Evolutionary conservation across 1,284 basidiomycete genomes (phyloP), one percentile per base, ranked within the genome.

Genomic region (Marasmius oreades): DNA sequence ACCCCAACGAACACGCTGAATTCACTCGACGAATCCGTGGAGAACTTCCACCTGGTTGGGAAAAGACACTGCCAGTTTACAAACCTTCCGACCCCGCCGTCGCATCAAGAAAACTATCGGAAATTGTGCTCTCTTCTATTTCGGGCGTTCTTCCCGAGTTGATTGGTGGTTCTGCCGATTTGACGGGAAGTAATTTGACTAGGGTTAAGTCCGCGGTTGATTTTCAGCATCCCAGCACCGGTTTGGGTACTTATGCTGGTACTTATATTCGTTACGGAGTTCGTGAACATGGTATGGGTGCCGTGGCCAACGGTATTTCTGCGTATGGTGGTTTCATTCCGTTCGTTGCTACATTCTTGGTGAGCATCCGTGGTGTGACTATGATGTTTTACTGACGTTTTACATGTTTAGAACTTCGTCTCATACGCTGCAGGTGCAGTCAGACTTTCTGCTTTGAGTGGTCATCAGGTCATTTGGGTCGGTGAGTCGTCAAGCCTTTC

Each of bases 181-280:
- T 97, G 73, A 96, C 94, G 31, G 90, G 92, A 60, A 93, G 90
- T 72, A 97, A 96, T 77, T 78, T 96, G 70, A 95, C 92, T 62
- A 87, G 92, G 69, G 88, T 86, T 62, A 90, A 92, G 79, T 80
- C 81, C 65, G 84, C 82, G 55, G 79, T 88, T 61, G 95, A 98
- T 77, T 97, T 98, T 88, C 95, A 98, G 75, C 90, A 85, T 55
- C 90, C 92, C 20, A 88, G 82, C 73, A 93, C 91, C 45, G 85
- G 85, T 46, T 82, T 97, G 53, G 95, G 95, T 60, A 80, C 74
- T 63, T 97, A 94, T 74, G 76, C 84, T 59, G 95, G 95, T 59
- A 91, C 88, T 54, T 97, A 98, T 74, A 86, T 98, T 71, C 91
- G 93, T 57, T 98, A 92, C 76, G 95, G 95, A 86, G 94, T 98